These are phyloP conservation scores for Plasmopara viticola DNA, from an alignment of 352 stramenopile species.

Conservation along the genomic window DNA sequence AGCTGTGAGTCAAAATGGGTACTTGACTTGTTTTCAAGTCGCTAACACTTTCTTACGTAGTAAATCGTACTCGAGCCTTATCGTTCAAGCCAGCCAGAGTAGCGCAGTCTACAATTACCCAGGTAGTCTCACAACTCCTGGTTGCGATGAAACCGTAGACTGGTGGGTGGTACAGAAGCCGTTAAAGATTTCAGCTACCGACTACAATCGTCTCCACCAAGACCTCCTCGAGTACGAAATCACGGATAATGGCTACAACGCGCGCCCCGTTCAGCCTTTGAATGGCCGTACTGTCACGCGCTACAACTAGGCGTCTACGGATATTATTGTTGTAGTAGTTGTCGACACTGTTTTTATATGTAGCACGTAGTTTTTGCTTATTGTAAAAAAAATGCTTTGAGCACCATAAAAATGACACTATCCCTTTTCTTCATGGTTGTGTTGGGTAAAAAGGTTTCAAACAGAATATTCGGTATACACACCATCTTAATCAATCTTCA, in stretches of 20 bases:
- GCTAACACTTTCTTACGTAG: not conserved
- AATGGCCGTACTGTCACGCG: conserved; percentile 26
- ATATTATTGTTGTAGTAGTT: too few relatives aligned
- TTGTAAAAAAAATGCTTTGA: too few relatives aligned
- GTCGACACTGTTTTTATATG: not conserved
- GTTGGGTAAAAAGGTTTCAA: too few relatives aligned
- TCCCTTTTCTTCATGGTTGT: too few relatives aligned
- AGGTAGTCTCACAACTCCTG: conserved; percentile 52
- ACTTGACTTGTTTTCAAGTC: too few relatives aligned
- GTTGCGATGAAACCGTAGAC: conserved; percentile 44
- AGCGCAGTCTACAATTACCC: conserved; percentile 47
- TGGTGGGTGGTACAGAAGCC: conserved; percentile 62
- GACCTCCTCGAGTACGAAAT: conserved; percentile 27
- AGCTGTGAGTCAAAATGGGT: conserved; percentile 23
- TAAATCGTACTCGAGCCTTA: not conserved
- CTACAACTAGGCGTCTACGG: conserved; percentile 23
- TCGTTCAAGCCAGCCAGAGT: not conserved
- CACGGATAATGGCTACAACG: conserved; percentile 37
- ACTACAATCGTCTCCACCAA: conserved; percentile 29
- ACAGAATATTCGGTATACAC: too few relatives aligned
- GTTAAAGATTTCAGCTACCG: conserved; percentile 29
- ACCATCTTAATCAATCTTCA: too few relatives aligned
- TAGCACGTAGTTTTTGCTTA: too few relatives aligned
- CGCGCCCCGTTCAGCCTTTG: conserved; percentile 30
- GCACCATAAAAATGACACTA: too few relatives aligned